Evolutionary conservation across 768 basidiomycete species (phyloP), one percentile per base, ranked within the genome.

Genomic region (Thelephora ganbajun): DNA sequence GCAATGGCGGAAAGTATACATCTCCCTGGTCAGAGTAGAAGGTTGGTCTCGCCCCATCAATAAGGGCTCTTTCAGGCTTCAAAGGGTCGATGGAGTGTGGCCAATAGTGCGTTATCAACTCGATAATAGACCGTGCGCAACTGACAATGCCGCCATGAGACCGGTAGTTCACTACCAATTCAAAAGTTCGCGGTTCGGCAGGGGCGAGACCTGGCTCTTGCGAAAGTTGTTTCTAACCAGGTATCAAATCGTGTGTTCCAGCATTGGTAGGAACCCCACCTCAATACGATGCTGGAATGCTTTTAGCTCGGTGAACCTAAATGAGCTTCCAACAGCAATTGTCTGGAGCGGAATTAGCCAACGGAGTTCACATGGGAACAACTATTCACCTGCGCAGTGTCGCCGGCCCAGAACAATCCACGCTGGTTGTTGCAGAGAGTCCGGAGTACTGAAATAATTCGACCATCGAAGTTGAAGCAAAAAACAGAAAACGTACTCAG

Each of bases 331-430:
- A 0, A 74, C 71, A 0, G 80, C 77, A 35, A 87, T 86, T 0
- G 83, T 81, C 52, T 87, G 84, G 0, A 22, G 14, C 18, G 22
- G 4, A 41, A 41, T 22, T 11, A 41, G 14, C 16, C 14, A 41
- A 7, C 22, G 16, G 16, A 41, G 39, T 41, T 41, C 22, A 14
- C 2, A 18, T 6, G 7, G 14, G 39, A 41, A 41, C 22, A 18
- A 11, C 14, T 11, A 41, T 14, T 9, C 22, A 41, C 39, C 14
- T 41, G 39, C 22, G 84, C 82, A 0, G 84, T 85, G 56, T 87
- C 84, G 0, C 85, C 84, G 1, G 82, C 83, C 80, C 81, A 85
- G 51, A 86, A 80, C 16, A 84, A 60, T 0, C 83, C 83, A 45
- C 81, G 64, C 0, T 74, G 70, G 54, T 84, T 84, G 11, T 60